phyloP scores from a whole-genome alignment of 1,284 basidiomycete species.

The Coniferiporia weirii region DNA sequence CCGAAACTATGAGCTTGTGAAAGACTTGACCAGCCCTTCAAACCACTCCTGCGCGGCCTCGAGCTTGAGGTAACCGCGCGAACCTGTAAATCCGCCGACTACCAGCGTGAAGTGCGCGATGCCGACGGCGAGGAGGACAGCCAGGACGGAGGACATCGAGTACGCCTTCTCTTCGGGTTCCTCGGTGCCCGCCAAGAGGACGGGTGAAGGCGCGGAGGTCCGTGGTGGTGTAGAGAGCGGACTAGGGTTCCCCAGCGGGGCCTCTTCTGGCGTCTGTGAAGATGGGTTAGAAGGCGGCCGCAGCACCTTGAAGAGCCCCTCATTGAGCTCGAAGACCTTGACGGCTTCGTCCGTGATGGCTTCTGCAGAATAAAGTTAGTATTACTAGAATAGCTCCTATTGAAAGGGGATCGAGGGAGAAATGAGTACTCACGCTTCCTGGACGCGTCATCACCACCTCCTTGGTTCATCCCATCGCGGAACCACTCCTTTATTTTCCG shows the following conservation, averaged over 20 bases:
- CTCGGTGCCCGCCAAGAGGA: slow-evolving; percentile 18
- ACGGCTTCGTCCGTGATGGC: slow-evolving; percentile 59
- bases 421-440: slow-evolving; percentile 48
- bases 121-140: slow-evolving; percentile 45
- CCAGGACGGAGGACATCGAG: slow-evolving; percentile 36
- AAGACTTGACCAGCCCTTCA: slow-evolving; percentile 1
- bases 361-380: slow-evolving; percentile 26
- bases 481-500: slow-evolving; percentile 77
- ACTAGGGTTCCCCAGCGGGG: slow-evolving; percentile 25
- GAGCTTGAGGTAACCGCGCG: slow-evolving; percentile 42
- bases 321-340: slow-evolving; percentile 64
- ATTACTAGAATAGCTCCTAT: background rate
- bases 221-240: slow-evolving; percentile 21
- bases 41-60: slow-evolving; percentile 40
- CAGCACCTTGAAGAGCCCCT: slow-evolving; percentile 55
- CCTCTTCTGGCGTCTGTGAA: slow-evolving; percentile 9
- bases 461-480: slow-evolving; percentile 67
- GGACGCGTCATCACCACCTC: slow-evolving; percentile 46
- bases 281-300: slow-evolving; percentile 16
- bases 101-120: slow-evolving; percentile 48
- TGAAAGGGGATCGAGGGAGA: too few relatives aligned
- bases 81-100: slow-evolving; percentile 45
- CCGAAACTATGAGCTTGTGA: background rate
- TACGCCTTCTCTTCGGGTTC: slow-evolving; percentile 22
- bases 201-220: slow-evolving; percentile 18